These are phyloP conservation scores for Delphinella strobiligena DNA, from an alignment of 2,329 filamentous ascomycete species.

Conservation along the genomic window DNA sequence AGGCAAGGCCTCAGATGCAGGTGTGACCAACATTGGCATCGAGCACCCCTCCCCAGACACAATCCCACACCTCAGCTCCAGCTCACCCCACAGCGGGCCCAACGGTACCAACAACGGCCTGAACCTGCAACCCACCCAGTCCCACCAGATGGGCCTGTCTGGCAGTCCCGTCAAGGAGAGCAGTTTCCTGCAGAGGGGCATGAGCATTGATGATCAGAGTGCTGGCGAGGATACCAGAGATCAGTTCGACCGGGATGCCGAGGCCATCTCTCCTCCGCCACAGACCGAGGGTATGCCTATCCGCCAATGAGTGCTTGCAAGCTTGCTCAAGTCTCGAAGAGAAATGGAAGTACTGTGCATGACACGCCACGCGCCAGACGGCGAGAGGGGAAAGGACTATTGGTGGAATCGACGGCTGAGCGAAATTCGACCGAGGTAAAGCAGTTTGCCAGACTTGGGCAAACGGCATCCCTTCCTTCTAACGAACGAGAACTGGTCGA, in stretches of 20 bases:
- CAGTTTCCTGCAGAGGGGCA: slow-evolving; percentile 74
- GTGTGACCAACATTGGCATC: slow-evolving; percentile 85
- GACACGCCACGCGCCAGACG: too few species aligned
- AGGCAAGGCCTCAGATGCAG: slow-evolving; percentile 87
- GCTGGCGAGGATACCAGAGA: slow-evolving; percentile 20
- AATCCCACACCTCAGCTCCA: slow-evolving; percentile 24
- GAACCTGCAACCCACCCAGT: slow-evolving; percentile 27
- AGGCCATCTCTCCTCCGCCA: slow-evolving; percentile 9
- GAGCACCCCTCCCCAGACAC: slow-evolving; percentile 60
- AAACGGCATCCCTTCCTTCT: too few species aligned
- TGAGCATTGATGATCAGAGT: slow-evolving; percentile 52
- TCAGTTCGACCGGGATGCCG: slow-evolving; percentile 9
- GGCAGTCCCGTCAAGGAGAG: slow-evolving; percentile 84
- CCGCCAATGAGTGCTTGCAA: slow-evolving; percentile 9
- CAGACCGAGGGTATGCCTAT: slow-evolving; percentile 11
- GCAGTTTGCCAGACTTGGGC: too few species aligned
- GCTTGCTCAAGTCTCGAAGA: too few species aligned
- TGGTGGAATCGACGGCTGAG: too few species aligned
- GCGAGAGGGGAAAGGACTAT: too few species aligned
- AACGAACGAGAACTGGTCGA: too few species aligned
- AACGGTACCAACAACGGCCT: slow-evolving; percentile 13
- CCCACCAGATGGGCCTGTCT: slow-evolving; percentile 43
- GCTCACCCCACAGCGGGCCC: slow-evolving; percentile 14
- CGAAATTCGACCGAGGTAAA: too few species aligned
- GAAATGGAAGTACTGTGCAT: too few species aligned